These are phyloP conservation scores for Stemphylium beticola DNA, from an alignment of 2,329 filamentous ascomycete genomes.

Conservation along the genomic window DNA sequence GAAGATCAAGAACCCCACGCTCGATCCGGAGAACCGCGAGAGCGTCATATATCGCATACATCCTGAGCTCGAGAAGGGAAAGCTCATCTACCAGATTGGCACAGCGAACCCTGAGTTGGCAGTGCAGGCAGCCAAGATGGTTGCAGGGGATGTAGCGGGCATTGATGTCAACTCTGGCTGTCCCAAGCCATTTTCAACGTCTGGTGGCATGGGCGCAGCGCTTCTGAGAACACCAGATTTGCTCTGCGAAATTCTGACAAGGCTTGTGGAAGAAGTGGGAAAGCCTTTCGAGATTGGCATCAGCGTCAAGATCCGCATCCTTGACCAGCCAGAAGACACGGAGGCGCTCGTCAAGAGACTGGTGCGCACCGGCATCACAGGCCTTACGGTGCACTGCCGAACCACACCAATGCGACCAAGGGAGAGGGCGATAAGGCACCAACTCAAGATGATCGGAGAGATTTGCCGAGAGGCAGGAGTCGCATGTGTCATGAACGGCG, in stretches of 20 bases:
- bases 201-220: conserved; percentile 93
- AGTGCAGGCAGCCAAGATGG: conserved; percentile 80
- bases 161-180: conserved; percentile 99
- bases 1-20: conserved; percentile 65
- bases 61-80: conserved; percentile 74
- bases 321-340: conserved; percentile 78
- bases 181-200: conserved; percentile 94
- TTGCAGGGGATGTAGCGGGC: conserved; percentile 86
- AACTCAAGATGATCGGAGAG: conserved; percentile 81
- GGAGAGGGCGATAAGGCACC: conserved; percentile 83
- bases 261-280: conserved; percentile 79
- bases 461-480: conserved; percentile 86
- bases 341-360: conserved; percentile 77
- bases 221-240: conserved; percentile 84
- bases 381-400: conserved; percentile 91
- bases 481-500: conserved; percentile 94
- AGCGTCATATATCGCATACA: conserved; percentile 86
- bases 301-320: conserved; percentile 92
- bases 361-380: conserved; percentile 86
- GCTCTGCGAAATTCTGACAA: conserved; percentile 80
- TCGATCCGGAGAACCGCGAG: conserved; percentile 59
- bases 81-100: conserved; percentile 89
- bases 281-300: conserved; percentile 86
- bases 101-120: conserved; percentile 83
- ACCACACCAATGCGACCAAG: conserved; percentile 94